Evolutionary conservation across 257 asterid species (phyloP).

Genomic region (Penstemon eatonii): DNA sequence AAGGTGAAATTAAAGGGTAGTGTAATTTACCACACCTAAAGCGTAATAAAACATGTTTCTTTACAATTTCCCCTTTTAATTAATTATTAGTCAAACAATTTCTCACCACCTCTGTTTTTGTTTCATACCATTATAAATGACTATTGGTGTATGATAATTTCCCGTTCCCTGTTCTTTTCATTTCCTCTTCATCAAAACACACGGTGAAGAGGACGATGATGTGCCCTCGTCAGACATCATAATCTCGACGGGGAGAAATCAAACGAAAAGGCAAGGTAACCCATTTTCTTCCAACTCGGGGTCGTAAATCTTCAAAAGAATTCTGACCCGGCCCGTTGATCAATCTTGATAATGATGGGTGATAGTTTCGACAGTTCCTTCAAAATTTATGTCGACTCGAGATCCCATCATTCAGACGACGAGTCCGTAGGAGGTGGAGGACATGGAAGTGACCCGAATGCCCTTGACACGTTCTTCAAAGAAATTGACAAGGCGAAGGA

Average conservation of each 20-base stretch:
- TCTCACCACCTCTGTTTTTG: too few species aligned
- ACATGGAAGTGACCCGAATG: constrained; percentile 27
- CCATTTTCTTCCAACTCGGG: constrained; percentile 4
- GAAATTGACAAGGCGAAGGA: constrained; percentile 40
- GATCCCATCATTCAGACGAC: not conserved
- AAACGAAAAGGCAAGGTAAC: constrained; percentile 1
- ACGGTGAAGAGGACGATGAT: constrained; percentile 18
- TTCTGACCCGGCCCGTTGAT: constrained; percentile 2
- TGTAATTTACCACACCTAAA: too few species aligned
- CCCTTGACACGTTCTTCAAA: constrained; percentile 31
- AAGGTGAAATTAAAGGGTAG: too few species aligned
- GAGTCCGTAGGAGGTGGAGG: constrained; percentile 14
- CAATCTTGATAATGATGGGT: constrained; percentile 17
- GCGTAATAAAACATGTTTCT: too few species aligned
- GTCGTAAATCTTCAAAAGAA: constrained; percentile 28
- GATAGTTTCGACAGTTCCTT: constrained; percentile 37
- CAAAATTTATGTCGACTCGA: constrained; percentile 40
- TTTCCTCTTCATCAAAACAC: constrained; percentile 14
- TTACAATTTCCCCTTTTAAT: too few species aligned
- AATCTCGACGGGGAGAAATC: constrained; percentile 21
- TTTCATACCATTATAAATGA: not conserved
- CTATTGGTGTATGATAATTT: not conserved
- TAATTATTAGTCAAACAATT: too few species aligned
- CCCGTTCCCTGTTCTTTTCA: not conserved
- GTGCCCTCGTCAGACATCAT: constrained; percentile 9